Percentiles rank a stretch among this genome's conserved stretches.
Evolutionary conservation across 345 rosid genomes (phyloP).

Genomic region (Dipteronia sinensis): DNA sequence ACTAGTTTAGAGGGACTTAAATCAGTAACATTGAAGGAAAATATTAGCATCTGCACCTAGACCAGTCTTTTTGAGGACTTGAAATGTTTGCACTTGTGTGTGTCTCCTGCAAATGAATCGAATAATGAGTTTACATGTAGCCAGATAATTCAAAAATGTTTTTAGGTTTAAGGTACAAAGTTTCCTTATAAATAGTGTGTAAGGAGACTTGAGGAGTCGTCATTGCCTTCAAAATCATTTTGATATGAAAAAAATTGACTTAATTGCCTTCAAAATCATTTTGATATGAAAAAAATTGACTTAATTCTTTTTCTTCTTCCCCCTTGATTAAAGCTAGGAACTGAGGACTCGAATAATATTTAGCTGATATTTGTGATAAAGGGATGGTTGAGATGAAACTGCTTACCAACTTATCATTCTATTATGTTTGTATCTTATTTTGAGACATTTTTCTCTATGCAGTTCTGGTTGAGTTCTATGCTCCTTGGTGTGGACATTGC

Average conservation of each 20-base stretch:
- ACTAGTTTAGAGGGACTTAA: too few relatives aligned
- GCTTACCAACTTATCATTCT: not conserved
- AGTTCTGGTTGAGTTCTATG: conserved; percentile 93
- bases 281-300: not conserved
- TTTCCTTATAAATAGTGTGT: not conserved
- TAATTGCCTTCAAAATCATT: not conserved
- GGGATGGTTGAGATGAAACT: not conserved
- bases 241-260: not conserved
- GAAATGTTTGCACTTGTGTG: not conserved
- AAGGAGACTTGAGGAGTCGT: not conserved
- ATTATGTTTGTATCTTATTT: not conserved
- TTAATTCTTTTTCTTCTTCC: not conserved
- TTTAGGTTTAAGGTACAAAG: not conserved
- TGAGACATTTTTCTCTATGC: conserved; percentile 28
- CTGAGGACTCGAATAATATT: not conserved
- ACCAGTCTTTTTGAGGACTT: not conserved
- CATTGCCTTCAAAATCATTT: not conserved
- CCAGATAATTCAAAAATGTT: not conserved
- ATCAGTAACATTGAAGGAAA: not conserved
- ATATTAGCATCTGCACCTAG: not conserved
- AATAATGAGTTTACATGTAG: not conserved
- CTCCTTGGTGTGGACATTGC: conserved; percentile 99
- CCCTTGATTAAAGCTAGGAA: not conserved
- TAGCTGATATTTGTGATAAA: not conserved
- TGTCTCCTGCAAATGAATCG: not conserved